Evolutionary conservation across 768 basidiomycete genomes (phyloP), one percentile per base, ranked within the genome.

Genomic region (Rickenella mellea): DNA sequence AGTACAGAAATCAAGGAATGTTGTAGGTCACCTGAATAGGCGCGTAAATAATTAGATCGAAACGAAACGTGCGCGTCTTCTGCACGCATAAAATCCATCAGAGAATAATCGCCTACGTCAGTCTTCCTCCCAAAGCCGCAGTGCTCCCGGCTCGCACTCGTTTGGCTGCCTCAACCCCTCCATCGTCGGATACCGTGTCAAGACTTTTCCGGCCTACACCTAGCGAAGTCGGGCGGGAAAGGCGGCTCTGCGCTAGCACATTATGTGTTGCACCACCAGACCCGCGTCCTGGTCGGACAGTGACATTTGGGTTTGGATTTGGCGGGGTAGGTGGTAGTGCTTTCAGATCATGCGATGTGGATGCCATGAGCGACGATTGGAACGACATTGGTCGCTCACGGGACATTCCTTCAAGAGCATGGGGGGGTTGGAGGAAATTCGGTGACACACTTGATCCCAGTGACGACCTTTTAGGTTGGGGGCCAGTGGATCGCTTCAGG

Each of bases 401-500:
- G n/a, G n/a, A n/a, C n/a, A n/a, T n/a, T n/a, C n/a, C n/a, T 19
- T 36, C 19, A 36, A 19, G 24, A 17, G 19, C 33, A 36, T 36
- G 19, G 33, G 33, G 33, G 9, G 33, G 33, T 17, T 36, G 33
- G 15, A 36, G 49, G 10, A 27, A 29, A 27, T 22, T 42, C 14
- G 50, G 46, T 52, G 56, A 51, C 55, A 68, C 59, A 50, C 65
- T 69, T 10, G 72, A 61, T 38, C 78, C 78, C n/a, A 83, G 54
- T 2, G 83, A 84, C 15, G 76, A 71, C 42, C 81, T 71, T 51
- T 84, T 81, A 29, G 61, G 47, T 48, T 73, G 40, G 60, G 76
- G 73, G 1, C 72, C 77, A 20, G 66, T 73, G 1, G 81, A 79
- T 31, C 79, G 74, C 58, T 83, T 86, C 44, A 75, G 53, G 2